These are phyloP conservation scores for Alternaria ethzedia DNA, from an alignment of 2,329 filamentous ascomycete genomes.

Conservation along the genomic window DNA sequence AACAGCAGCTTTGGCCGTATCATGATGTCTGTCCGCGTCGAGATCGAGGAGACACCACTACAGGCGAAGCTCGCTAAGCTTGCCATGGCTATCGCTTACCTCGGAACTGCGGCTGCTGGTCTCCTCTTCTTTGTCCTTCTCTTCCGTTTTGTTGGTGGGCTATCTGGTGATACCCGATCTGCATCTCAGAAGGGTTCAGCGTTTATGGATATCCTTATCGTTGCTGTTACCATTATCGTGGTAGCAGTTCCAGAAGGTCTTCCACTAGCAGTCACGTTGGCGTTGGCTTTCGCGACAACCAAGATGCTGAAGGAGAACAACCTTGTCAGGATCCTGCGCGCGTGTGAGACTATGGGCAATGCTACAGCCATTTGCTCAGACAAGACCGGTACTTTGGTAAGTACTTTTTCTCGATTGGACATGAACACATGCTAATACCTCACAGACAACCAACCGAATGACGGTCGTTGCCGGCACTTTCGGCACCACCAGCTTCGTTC, in stretches of 20 bases:
- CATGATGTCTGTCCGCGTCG: constrained; percentile 62
- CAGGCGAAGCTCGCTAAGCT: constrained; percentile 61
- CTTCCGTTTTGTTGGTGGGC: constrained; percentile 46
- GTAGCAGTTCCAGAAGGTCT: constrained; percentile 52
- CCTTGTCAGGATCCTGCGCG: constrained; percentile 40
- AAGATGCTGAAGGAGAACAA: constrained; percentile 47
- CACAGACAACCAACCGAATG: constrained; percentile 49
- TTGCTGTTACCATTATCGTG: constrained; percentile 52
- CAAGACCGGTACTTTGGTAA: constrained; percentile 42
- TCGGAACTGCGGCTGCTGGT: constrained; percentile 52
- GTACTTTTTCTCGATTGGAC: background rate
- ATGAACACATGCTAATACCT: background rate
- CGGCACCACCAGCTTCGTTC: constrained; percentile 53
- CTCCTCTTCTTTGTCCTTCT: constrained; percentile 50
- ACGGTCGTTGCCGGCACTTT: constrained; percentile 51
- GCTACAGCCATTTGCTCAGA: constrained; percentile 47
- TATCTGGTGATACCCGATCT: constrained; percentile 34
- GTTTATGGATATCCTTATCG: constrained; percentile 52
- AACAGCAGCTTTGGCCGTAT: constrained; percentile 63
- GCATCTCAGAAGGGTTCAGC: constrained; percentile 41
- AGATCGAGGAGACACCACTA: constrained; percentile 60
- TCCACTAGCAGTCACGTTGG: constrained; percentile 43
- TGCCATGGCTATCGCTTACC: constrained; percentile 59
- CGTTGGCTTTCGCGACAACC: constrained; percentile 46
- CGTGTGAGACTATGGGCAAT: constrained; percentile 47